Percentiles rank a stretch among this genome's conserved stretches.
Evolutionary conservation across 495 filamentous ascomycete genomes (phyloP).

Genomic region (Aspergillus steynii): DNA sequence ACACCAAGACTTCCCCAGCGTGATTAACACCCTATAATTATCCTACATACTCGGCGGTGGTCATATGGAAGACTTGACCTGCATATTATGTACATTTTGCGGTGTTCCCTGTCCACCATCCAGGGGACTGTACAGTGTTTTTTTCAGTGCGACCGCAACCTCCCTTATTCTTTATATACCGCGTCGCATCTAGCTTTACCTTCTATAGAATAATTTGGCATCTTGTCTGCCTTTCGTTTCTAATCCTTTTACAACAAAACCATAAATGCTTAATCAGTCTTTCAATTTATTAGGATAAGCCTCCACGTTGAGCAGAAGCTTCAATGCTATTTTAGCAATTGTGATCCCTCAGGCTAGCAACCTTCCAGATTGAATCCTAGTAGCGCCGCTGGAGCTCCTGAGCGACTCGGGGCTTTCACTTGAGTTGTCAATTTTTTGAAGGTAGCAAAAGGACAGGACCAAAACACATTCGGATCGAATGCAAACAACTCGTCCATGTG

Average conservation of each 20-base stretch:
- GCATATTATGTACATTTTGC: neutral
- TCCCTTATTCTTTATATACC: neutral
- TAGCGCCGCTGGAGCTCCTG: too few relatives aligned
- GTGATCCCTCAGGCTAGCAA: too few relatives aligned
- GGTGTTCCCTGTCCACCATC: neutral
- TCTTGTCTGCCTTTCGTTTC: neutral
- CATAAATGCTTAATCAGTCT: neutral
- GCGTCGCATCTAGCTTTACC: conserved; percentile 2
- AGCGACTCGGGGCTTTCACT: too few relatives aligned
- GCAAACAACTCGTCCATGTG: too few relatives aligned
- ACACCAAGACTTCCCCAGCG: neutral
- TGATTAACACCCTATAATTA: neutral
- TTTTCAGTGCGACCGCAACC: neutral
- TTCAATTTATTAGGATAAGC: neutral
- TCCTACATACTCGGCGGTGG: neutral
- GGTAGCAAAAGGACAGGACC: too few relatives aligned
- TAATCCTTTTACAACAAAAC: neutral
- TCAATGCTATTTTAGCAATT: neutral
- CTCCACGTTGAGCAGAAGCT: neutral
- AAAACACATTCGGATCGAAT: too few relatives aligned
- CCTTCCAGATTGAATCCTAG: too few relatives aligned
- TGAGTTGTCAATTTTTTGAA: too few relatives aligned
- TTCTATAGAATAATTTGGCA: conserved; percentile 10
- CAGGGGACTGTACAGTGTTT: conserved; percentile 5
- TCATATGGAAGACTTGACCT: neutral